Conservation (phyloP, 31 red algal species). For the Porphyra umbilicalis region DNA sequence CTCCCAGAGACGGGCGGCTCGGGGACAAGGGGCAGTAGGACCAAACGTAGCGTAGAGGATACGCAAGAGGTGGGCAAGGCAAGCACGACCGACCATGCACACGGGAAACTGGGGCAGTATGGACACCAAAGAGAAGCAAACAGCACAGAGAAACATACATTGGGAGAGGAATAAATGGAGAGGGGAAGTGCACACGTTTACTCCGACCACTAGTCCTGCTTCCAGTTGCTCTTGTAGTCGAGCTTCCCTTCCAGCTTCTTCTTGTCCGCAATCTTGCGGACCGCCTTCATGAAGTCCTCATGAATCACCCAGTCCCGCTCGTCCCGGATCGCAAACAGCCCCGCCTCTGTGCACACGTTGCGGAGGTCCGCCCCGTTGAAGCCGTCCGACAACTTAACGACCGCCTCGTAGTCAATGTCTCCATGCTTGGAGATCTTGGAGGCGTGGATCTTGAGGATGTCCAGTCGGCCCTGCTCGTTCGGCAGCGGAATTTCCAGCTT, state of each 20-base stretch:
- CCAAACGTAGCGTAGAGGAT: neutral
- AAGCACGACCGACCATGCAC: neutral
- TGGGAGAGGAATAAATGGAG: neutral
- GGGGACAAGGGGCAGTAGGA: neutral
- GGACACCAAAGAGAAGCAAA: neutral
- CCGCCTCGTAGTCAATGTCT: constrained; percentile 98
- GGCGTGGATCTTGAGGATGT: constrained; percentile 99
- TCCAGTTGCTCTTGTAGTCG: constrained; percentile 52
- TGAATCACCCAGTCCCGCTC: constrained; percentile 94
- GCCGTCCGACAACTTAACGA: constrained; percentile 95
- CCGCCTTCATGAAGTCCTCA: constrained; percentile 99
- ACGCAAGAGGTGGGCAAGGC: neutral
- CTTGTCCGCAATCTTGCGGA: constrained; percentile 94
- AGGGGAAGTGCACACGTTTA: too few species aligned
- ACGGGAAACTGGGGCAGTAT: too few species aligned
- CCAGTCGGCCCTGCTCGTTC: constrained; percentile 98
- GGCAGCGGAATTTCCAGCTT: constrained; percentile 99
- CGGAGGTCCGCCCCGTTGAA: constrained; percentile 99
- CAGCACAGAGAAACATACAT: neutral
- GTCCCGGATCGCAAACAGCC: constrained; percentile 97
- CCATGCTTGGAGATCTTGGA: constrained; percentile 78
- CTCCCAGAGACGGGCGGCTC: neutral
- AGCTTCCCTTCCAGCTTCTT: constrained; percentile 95
- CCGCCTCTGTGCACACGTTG: constrained; percentile 99
- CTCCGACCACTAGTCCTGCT: too few species aligned